Conservation (phyloP, 352 stramenopile genomes). For the Pythium sp. region DNA sequence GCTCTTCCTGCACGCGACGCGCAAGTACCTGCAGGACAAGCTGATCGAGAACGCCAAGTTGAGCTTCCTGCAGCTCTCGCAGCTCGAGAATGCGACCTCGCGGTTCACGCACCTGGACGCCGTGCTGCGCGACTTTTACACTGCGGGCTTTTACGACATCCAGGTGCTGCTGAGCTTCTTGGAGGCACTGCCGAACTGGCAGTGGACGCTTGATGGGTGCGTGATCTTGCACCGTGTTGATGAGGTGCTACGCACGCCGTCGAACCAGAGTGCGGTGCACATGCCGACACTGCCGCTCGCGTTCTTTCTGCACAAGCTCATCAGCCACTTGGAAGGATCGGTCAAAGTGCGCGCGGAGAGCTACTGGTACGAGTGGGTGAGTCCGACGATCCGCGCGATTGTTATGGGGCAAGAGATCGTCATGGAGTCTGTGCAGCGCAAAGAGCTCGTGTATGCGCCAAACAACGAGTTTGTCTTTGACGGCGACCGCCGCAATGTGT, state of each 20-base stretch:
- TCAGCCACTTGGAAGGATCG: conserved; percentile 60
- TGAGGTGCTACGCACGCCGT: conserved; percentile 34
- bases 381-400: conserved; percentile 44
- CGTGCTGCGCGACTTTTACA: conserved; percentile 64
- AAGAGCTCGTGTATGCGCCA: conserved; percentile 48
- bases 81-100: conserved; percentile 32
- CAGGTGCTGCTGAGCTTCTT: conserved; percentile 69
- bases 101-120: conserved; percentile 43
- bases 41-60: conserved; percentile 50
- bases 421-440: conserved; percentile 32
- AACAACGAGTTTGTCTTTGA: conserved; percentile 43
- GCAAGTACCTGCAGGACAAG: conserved; percentile 46
- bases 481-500: conserved; percentile 43
- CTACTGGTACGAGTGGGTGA: conserved; percentile 69
- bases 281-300: conserved; percentile 59
- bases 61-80: conserved; percentile 58
- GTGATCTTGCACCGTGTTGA: conserved; percentile 61
- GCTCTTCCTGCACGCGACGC: conserved; percentile 28
- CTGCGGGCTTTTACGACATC: conserved; percentile 56
- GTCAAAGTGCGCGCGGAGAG: conserved; percentile 50
- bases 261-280: conserved; percentile 30
- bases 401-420: conserved; percentile 43
- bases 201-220: conserved; percentile 71
- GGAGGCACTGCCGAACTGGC: conserved; percentile 58
- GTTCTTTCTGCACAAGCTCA: conserved; percentile 66